Evolutionary conservation across 2,329 filamentous ascomycete genomes (phyloP).

Genomic region (Didymella arachidicola): DNA sequence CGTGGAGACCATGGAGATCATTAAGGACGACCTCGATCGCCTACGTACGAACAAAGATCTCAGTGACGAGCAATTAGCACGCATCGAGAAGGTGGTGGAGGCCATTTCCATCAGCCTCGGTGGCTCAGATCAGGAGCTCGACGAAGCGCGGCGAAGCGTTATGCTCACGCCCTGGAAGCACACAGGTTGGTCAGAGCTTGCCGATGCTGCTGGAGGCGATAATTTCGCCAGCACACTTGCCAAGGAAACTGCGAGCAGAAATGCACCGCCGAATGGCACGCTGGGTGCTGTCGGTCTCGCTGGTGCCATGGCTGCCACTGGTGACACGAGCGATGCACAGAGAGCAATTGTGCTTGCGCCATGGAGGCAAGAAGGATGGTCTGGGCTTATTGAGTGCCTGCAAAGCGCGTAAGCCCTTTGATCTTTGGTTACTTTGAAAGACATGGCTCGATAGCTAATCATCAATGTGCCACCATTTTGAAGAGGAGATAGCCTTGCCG

Average conservation of each 20-base stretch:
- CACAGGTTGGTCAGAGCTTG: conserved; percentile 80
- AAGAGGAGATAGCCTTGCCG: too few species aligned
- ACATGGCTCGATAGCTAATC: too few species aligned
- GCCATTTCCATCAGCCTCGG: conserved; percentile 70
- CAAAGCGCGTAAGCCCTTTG: conserved; percentile 7
- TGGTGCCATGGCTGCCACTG: conserved; percentile 76
- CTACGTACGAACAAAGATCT: conserved; percentile 74
- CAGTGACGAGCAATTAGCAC: conserved; percentile 68
- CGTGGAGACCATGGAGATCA: conserved; percentile 78
- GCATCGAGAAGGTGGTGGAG: conserved; percentile 77
- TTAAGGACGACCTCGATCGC: conserved; percentile 76
- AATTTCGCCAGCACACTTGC: conserved; percentile 76
- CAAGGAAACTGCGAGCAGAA: conserved; percentile 76
- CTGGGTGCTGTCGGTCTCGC: conserved; percentile 75
- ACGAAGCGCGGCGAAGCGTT: conserved; percentile 76
- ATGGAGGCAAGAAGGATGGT: conserved; percentile 75
- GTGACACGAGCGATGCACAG: conserved; percentile 76
- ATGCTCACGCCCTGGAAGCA: conserved; percentile 82
- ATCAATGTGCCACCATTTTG: too few species aligned
- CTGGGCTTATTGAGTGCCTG: conserved; percentile 56
- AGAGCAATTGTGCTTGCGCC: conserved; percentile 80
- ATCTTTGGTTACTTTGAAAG: too few species aligned
- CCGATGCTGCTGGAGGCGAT: conserved; percentile 58
- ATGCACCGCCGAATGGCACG: conserved; percentile 74
- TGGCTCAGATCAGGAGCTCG: conserved; percentile 59